Conservation (phyloP, 2,329 filamentous ascomycete species). For the Botryotinia convoluta region DNA sequence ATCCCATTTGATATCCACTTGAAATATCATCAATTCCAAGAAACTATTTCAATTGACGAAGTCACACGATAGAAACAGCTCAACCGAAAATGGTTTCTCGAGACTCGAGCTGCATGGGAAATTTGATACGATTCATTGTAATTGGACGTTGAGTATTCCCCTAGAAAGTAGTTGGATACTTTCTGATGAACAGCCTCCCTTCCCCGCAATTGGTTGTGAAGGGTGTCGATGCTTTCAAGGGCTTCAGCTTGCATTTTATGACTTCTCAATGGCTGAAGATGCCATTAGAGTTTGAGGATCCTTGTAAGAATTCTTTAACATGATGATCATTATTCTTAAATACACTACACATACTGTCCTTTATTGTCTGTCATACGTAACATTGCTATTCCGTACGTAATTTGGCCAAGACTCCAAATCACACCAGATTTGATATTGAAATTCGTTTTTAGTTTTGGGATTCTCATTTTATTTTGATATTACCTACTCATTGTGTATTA, state of each 20-base stretch:
- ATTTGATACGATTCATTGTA: background rate
- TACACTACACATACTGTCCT: background rate
- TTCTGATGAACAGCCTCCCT: background rate
- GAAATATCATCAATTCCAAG: background rate
- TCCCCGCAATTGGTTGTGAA: conserved; percentile 10
- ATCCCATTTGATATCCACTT: background rate
- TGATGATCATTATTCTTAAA: background rate
- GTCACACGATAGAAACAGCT: conserved; percentile 7
- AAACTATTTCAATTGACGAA: background rate
- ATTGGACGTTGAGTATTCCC: background rate
- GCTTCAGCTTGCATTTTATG: background rate
- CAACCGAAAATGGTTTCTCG: background rate
- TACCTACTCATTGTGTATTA: no score
- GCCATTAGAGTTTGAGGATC: background rate
- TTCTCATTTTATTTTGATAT: background rate
- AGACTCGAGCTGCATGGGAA: conserved; percentile 9
- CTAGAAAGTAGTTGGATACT: background rate
- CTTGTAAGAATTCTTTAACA: background rate
- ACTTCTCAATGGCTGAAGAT: background rate
- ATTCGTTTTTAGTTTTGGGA: background rate
- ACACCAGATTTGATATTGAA: conserved; percentile 1
- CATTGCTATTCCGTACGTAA: background rate
- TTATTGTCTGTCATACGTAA: conserved; percentile 1
- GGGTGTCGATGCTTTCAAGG: background rate
- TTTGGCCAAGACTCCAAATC: background rate